These are phyloP conservation scores for Fusarium sp. DNA, from an alignment of 2,329 filamentous ascomycete species.

Conservation along the genomic window DNA sequence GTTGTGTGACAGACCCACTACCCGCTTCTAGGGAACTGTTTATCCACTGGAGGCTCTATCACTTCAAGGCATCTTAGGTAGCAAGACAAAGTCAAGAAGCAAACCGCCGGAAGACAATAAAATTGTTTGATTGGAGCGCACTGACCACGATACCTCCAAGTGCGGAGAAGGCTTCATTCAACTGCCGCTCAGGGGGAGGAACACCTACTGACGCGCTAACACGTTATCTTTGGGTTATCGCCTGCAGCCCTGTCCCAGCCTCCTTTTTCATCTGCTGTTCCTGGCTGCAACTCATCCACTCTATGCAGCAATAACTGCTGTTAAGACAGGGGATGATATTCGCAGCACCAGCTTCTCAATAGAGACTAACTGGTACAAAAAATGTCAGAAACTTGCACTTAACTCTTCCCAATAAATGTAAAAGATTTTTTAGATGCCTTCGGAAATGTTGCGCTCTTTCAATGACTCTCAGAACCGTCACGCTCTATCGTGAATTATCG, in stretches of 20 bases:
- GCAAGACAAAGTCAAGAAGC: background rate
- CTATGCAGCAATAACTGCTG: slow-evolving; percentile 44
- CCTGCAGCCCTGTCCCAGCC: slow-evolving; percentile 44
- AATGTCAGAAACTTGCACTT: background rate
- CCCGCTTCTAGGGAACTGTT: background rate
- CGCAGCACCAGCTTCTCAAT: background rate
- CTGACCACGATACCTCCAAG: background rate
- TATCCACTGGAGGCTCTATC: background rate
- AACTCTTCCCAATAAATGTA: too few species aligned
- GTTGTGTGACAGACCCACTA: background rate
- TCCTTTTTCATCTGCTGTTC: slow-evolving; percentile 32
- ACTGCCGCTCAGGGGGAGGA: slow-evolving; percentile 22
- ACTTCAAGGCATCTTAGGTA: background rate
- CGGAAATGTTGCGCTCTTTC: background rate
- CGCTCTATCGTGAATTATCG: slow-evolving; percentile 41
- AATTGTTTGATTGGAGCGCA: background rate
- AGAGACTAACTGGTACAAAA: background rate
- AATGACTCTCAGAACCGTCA: background rate
- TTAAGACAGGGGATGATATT: slow-evolving; percentile 29
- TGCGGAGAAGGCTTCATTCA: background rate
- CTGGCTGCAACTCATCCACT: slow-evolving; percentile 33
- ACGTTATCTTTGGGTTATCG: slow-evolving; percentile 14
- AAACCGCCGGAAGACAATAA: background rate
- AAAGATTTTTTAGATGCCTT: background rate
- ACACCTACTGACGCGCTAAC: background rate